These are phyloP conservation scores for Centrapalus pauciflorus DNA, from an alignment of 129 eudicot genomes.

Conservation along the genomic window DNA sequence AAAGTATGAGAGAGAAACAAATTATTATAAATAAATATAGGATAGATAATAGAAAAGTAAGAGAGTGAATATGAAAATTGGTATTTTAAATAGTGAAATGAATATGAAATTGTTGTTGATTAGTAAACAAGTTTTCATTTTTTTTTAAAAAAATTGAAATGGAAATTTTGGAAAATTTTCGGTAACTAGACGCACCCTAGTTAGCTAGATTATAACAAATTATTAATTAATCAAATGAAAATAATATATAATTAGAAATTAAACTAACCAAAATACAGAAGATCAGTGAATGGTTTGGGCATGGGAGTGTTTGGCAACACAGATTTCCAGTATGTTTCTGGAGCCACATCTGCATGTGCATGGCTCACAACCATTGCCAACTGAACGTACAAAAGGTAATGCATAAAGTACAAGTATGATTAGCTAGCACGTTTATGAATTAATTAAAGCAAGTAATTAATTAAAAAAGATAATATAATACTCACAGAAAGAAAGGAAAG, in stretches of 20 bases:
- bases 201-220: neutral
- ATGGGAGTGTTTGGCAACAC: conserved; percentile 50
- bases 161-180: no score
- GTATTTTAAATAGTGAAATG: neutral
- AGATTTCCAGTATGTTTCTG: conserved; percentile 60
- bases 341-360: conserved; percentile 42
- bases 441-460: no score
- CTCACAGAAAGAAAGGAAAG: conserved; percentile 45
- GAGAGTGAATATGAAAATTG: no score
- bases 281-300: conserved; percentile 57
- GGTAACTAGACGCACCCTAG: no score
- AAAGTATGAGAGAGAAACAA: no score
- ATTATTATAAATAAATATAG: no score
- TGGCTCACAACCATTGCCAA: conserved; percentile 35
- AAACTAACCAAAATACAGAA: conserved; percentile 19
- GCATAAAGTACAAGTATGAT: neutral
- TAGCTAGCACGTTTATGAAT: neutral
- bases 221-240: neutral
- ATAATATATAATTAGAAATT: neutral
- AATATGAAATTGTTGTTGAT: no score
- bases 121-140: no score
- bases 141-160: no score
- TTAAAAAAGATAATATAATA: conserved; percentile 5
- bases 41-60: no score
- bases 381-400: conserved; percentile 19